phyloP scores from a whole-genome alignment of 2,329 filamentous ascomycete species.

The Epichloe elymi region DNA sequence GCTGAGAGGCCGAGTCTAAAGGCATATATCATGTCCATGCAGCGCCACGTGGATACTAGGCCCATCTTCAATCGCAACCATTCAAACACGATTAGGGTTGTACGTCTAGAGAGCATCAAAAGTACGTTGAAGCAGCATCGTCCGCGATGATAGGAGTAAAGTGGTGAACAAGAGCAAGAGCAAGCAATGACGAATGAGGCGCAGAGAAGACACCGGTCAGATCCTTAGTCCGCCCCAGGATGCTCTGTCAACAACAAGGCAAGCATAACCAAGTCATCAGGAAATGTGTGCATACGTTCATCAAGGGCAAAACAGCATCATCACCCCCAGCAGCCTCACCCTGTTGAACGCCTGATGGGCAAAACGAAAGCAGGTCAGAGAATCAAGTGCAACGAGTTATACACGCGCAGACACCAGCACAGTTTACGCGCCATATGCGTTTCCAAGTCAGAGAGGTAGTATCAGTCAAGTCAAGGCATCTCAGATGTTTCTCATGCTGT shows the following conservation, averaged over 20 bases:
- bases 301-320: neutral
- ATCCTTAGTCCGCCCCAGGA: neutral
- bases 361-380: conserved; percentile 3
- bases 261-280: conserved; percentile 1
- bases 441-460: conserved; percentile 14
- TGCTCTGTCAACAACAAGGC: neutral
- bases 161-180: neutral
- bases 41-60: neutral
- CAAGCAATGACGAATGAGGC: neutral
- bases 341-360: neutral
- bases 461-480: conserved; percentile 23
- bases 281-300: conserved; percentile 1
- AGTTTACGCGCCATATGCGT: conserved; percentile 12
- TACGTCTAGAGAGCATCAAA: conserved; percentile 1
- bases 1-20: neutral
- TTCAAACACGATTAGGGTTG: neutral
- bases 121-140: neutral
- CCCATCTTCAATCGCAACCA: neutral
- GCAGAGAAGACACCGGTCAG: neutral
- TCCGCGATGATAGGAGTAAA: neutral
- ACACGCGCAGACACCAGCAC: conserved; percentile 20
- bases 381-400: conserved; percentile 12
- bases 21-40: neutral
- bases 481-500: conserved; percentile 10
- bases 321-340: neutral